Percentiles rank a stretch among this genome's conserved stretches.
Conservation (phyloP, 306 rosid species). For the Phaseolus lunatus region DNA sequence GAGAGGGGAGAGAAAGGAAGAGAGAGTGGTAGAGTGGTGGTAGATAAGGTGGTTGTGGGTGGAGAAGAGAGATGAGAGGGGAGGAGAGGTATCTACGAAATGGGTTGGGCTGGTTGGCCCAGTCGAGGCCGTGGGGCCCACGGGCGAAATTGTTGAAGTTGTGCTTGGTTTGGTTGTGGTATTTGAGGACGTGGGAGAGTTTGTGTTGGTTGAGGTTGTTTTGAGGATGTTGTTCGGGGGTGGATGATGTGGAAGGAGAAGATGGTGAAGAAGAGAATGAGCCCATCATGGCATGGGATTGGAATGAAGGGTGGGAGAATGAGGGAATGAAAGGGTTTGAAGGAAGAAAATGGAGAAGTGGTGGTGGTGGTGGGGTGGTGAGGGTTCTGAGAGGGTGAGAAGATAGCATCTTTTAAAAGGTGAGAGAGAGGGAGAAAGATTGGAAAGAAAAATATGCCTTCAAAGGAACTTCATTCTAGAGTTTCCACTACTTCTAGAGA, state of each 20-base stretch:
- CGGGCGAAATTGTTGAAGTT: slow-evolving; percentile 68
- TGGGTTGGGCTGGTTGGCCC: slow-evolving; percentile 99
- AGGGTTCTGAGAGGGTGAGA: slow-evolving; percentile 41
- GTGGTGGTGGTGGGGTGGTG: slow-evolving; percentile 39
- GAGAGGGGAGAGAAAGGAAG: slow-evolving; percentile 69
- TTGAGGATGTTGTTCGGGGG: slow-evolving; percentile 4
- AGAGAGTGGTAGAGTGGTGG: slow-evolving; percentile 60
- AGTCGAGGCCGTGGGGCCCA: slow-evolving; percentile 91
- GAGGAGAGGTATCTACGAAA: slow-evolving; percentile 78
- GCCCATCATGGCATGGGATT: slow-evolving; percentile 58
- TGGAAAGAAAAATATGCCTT: neutral
- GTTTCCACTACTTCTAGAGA: neutral
- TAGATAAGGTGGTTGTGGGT: slow-evolving; percentile 31
- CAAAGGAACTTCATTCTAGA: neutral
- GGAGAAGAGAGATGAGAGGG: slow-evolving; percentile 76
- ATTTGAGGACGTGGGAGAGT: slow-evolving; percentile 65
- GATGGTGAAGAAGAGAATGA: slow-evolving; percentile 58
- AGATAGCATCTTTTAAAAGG: slow-evolving; percentile 22
- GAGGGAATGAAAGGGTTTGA: slow-evolving; percentile 37
- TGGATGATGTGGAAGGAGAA: slow-evolving; percentile 42
- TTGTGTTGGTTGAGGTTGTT: slow-evolving; percentile 50
- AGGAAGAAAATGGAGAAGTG: slow-evolving; percentile 53
- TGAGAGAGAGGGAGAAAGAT: neutral
- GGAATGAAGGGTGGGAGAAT: neutral
- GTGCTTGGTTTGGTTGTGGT: slow-evolving; percentile 88